Conservation (phyloP, 2,329 filamentous ascomycete species). For the Fusarium begoniae region DNA sequence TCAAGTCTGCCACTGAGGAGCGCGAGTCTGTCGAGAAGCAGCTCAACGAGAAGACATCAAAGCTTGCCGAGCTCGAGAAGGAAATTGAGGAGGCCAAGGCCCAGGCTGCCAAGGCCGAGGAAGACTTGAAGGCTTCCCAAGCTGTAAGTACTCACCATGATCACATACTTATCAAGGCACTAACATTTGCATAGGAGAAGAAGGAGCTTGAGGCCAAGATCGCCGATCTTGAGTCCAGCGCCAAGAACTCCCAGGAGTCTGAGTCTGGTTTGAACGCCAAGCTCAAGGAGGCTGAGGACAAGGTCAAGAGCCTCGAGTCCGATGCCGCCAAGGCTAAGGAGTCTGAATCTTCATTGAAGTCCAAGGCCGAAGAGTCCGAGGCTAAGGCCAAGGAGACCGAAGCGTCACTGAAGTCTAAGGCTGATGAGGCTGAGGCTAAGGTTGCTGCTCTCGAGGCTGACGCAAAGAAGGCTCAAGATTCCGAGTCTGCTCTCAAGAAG, state of each 20-base stretch:
- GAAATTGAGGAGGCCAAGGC: conserved; percentile 48
- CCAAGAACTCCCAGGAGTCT: conserved; percentile 30
- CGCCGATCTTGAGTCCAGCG: conserved; percentile 25
- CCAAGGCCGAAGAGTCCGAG: conserved; percentile 34
- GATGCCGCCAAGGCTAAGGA: conserved; percentile 28
- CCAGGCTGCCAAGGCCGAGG: conserved; percentile 50
- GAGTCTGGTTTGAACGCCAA: conserved; percentile 35
- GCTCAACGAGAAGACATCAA: conserved; percentile 43
- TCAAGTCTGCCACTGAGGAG: conserved; percentile 43
- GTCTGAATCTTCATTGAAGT: conserved; percentile 27
- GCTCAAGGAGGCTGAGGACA: conserved; percentile 25
- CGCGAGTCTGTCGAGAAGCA: conserved; percentile 43
- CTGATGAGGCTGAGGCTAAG: conserved; percentile 8
- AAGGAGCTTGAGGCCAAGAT: conserved; percentile 34
- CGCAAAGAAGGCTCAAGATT: conserved; percentile 10
- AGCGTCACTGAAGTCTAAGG: conserved; percentile 27
- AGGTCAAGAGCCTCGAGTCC: conserved; percentile 23
- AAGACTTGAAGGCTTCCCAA: conserved; percentile 47
- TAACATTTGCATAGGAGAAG: conserved; percentile 38
- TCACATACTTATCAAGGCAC: background rate
- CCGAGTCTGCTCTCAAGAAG: conserved; percentile 26
- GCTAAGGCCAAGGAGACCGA: conserved; percentile 32
- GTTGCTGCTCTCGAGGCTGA: conserved; percentile 9
- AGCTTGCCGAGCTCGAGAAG: conserved; percentile 45
- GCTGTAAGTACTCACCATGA: conserved; percentile 39